These are phyloP conservation scores for Nemania sp. DNA, from an alignment of 2,329 filamentous ascomycete genomes.

Conservation along the genomic window DNA sequence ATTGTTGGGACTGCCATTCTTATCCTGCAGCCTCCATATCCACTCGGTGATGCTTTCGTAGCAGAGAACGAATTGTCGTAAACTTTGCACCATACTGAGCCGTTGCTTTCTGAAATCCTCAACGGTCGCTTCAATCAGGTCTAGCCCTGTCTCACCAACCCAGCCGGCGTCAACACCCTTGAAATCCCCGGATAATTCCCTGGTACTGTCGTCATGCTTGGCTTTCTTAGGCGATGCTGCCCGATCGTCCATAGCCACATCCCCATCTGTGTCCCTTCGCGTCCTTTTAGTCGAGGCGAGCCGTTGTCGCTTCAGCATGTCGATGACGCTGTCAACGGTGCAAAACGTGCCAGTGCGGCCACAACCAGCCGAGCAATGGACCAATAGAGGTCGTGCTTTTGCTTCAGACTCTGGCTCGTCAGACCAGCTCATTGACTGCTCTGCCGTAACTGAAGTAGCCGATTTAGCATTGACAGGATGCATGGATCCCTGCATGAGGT, in stretches of 20 bases:
- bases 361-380: conserved; percentile 96
- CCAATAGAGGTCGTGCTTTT: conserved; percentile 77
- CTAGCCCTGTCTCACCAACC: conserved; percentile 76
- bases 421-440: conserved; percentile 58
- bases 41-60: conserved; percentile 96
- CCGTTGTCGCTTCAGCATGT: conserved; percentile 93
- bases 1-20: conserved; percentile 34
- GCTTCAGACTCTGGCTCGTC: conserved; percentile 70
- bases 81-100: conserved; percentile 95
- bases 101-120: conserved; percentile 90
- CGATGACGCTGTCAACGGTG: conserved; percentile 93
- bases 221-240: conserved; percentile 49
- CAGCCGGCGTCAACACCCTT: conserved; percentile 66
- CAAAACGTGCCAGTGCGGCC: conserved; percentile 97
- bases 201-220: conserved; percentile 26
- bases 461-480: conserved; percentile 60
- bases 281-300: conserved; percentile 49
- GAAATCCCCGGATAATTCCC: conserved; percentile 14
- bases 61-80: conserved; percentile 93
- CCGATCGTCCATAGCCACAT: conserved; percentile 59
- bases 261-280: conserved; percentile 57
- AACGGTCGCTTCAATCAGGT: conserved; percentile 87
- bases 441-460: conserved; percentile 49
- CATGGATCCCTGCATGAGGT: conserved; percentile 74
- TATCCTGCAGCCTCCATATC: conserved; percentile 67